phyloP scores from a whole-genome alignment of 306 rosid genomes.

The Lathyrus aphaca region DNA sequence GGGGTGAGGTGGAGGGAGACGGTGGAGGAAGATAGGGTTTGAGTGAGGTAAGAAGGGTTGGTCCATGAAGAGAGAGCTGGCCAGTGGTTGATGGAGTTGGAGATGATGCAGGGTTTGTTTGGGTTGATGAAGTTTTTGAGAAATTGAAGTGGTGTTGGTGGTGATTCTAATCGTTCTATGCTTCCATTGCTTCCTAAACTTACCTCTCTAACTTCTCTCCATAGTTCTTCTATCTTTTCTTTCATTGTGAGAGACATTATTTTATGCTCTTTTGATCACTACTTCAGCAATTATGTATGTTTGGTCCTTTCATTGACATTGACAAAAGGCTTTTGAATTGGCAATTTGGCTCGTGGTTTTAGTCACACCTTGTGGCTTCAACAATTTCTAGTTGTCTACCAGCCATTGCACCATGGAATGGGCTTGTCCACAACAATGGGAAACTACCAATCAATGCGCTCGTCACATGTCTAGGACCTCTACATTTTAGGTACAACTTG shows the following conservation, averaged over 20 bases:
- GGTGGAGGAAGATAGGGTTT: constrained; percentile 54
- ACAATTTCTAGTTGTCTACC: constrained; percentile 12
- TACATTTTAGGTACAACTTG: constrained; percentile 19
- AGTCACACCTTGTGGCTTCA: constrained; percentile 35
- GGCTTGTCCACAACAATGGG: constrained; percentile 25
- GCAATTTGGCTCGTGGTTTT: constrained; percentile 18
- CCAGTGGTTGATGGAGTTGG: constrained; percentile 72
- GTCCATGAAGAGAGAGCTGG: constrained; percentile 70
- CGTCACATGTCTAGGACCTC: not conserved
- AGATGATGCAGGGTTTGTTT: constrained; percentile 81
- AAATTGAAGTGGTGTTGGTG: constrained; percentile 65
- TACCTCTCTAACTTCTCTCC: constrained; percentile 74
- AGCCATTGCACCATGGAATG: constrained; percentile 29
- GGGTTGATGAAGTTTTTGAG: constrained; percentile 61
- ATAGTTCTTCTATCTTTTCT: constrained; percentile 56
- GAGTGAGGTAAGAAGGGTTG: constrained; percentile 54
- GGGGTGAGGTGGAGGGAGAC: constrained; percentile 88
- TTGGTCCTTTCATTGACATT: constrained; percentile 14
- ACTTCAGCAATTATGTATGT: not conserved
- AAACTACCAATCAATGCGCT: constrained; percentile 23
- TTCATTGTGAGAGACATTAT: not conserved
- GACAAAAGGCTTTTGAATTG: constrained; percentile 5
- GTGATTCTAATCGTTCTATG: constrained; percentile 55
- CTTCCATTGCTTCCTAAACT: constrained; percentile 55
- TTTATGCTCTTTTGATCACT: too few species aligned